These are phyloP conservation scores for Grifola frondosa DNA, from an alignment of 1,284 basidiomycete genomes.

Conservation along the genomic window DNA sequence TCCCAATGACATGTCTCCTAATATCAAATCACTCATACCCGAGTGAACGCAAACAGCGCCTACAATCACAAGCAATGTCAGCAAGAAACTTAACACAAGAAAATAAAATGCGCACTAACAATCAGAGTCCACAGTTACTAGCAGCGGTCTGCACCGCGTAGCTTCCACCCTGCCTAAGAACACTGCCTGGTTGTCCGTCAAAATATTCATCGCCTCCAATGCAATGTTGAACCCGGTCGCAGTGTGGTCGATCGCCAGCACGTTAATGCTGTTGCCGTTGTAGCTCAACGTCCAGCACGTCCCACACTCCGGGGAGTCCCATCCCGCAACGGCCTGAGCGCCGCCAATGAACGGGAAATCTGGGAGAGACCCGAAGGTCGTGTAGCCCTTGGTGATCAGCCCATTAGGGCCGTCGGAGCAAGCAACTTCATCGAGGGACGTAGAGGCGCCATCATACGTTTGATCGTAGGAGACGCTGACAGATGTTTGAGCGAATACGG, in stretches of 20 bases:
- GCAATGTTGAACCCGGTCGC: slow-evolving; percentile 41
- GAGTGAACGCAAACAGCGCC: too few species aligned
- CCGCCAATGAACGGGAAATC: slow-evolving; percentile 53
- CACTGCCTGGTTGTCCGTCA: slow-evolving; percentile 27
- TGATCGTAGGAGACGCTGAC: slow-evolving; percentile 43
- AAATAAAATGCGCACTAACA: too few species aligned
- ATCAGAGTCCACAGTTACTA: slow-evolving; percentile 27
- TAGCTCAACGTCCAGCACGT: slow-evolving; percentile 47
- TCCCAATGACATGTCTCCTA: too few species aligned
- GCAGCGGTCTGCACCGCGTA: slow-evolving; percentile 21
- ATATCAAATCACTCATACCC: too few species aligned
- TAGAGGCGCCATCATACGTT: slow-evolving; percentile 39
- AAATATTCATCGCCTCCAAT: slow-evolving; percentile 28
- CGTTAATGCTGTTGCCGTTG: slow-evolving; percentile 36
- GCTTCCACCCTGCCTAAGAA: slow-evolving; percentile 26
- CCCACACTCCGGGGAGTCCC: slow-evolving; percentile 43
- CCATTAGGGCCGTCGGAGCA: slow-evolving; percentile 50
- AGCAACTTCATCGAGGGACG: slow-evolving; percentile 38
- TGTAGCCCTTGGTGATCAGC: slow-evolving; percentile 41
- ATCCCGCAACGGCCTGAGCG: slow-evolving; percentile 40
- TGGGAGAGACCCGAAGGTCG: slow-evolving; percentile 47
- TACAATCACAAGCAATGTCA: too few species aligned
- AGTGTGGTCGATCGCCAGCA: slow-evolving; percentile 44
- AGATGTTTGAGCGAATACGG: slow-evolving; percentile 24
- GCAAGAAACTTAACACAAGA: too few species aligned